Conservation (phyloP, 768 basidiomycete species). For the Tricholoma matsutake region DNA sequence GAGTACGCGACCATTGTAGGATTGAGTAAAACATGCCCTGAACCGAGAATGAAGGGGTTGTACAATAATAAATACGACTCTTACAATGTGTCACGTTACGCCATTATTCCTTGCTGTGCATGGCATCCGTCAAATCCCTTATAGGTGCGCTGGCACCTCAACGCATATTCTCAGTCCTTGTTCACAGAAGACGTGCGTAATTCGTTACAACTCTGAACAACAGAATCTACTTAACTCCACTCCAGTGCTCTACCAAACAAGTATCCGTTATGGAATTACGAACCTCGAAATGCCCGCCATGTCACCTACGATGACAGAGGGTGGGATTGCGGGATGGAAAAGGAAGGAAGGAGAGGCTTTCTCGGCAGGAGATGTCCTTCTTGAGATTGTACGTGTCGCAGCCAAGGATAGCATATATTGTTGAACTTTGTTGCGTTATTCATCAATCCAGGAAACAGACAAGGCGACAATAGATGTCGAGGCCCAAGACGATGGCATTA, state of each 20-base stretch:
- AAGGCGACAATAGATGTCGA: conserved; percentile 98
- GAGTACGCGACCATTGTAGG: conserved; percentile 38
- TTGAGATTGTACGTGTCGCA: conserved; percentile 75
- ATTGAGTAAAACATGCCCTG: background rate
- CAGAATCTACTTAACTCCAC: conserved; percentile 5
- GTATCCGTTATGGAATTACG: conserved; percentile 57
- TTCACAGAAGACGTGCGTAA: conserved; percentile 13
- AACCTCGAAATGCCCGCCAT: conserved; percentile 92
- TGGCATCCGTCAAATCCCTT: conserved; percentile 18
- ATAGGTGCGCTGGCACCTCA: background rate
- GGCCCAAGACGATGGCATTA: conserved; percentile 92
- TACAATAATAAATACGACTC: too few species aligned
- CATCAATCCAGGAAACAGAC: conserved; percentile 72
- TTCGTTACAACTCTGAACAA: background rate
- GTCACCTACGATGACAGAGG: conserved; percentile 97
- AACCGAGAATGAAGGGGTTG: too few species aligned
- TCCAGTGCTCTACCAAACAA: conserved; percentile 54
- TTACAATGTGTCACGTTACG: too few species aligned
- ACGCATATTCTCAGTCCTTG: background rate
- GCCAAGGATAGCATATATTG: background rate
- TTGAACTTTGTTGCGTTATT: conserved; percentile 2
- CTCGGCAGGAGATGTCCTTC: conserved; percentile 75
- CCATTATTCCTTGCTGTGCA: background rate
- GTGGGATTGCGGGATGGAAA: conserved; percentile 90
- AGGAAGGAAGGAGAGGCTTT: conserved; percentile 82